Evolutionary conservation across 805 yeast genomes (phyloP).

Genomic region (Ogataea chonburiensis): DNA sequence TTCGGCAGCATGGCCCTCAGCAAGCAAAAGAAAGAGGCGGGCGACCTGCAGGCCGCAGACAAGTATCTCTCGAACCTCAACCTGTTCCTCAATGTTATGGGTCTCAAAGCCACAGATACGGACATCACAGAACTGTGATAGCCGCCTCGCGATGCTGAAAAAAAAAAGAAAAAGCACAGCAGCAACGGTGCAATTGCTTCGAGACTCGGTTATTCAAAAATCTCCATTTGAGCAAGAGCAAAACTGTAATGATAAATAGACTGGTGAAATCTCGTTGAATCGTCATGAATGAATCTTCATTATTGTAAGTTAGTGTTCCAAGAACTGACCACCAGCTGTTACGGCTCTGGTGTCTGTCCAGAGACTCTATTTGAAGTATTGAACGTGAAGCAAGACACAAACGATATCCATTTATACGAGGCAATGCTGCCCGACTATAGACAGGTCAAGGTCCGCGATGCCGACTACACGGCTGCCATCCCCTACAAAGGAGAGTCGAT

Average conservation of each 20-base stretch:
- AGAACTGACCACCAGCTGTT: slow-evolving; percentile 13
- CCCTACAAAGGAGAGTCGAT: slow-evolving; percentile 2
- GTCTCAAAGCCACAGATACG: slow-evolving; percentile 84
- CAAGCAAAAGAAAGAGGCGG: slow-evolving; percentile 40
- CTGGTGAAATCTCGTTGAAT: neutral
- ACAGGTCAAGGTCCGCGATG: slow-evolving; percentile 15
- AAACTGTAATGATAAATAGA: slow-evolving; percentile 4
- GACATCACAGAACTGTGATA: slow-evolving; percentile 73
- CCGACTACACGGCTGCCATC: slow-evolving; percentile 20
- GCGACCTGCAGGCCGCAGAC: slow-evolving; percentile 49
- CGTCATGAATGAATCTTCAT: slow-evolving; percentile 6
- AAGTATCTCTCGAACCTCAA: slow-evolving; percentile 72
- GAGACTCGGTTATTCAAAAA: slow-evolving; percentile 1
- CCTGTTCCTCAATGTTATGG: slow-evolving; percentile 93
- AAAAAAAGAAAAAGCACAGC: neutral
- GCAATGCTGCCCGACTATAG: slow-evolving; percentile 16
- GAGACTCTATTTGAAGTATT: slow-evolving; percentile 15
- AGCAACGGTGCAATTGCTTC: slow-evolving; percentile 7
- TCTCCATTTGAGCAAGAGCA: slow-evolving; percentile 2
- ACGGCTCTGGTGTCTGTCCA: slow-evolving; percentile 20
- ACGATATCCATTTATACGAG: slow-evolving; percentile 7
- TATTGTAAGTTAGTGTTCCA: slow-evolving; percentile 11
- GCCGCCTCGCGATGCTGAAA: slow-evolving; percentile 5
- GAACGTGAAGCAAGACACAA: slow-evolving; percentile 8
- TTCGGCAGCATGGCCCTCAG: slow-evolving; percentile 84